Evolutionary conservation across 2,329 filamentous ascomycete genomes (phyloP).

Genomic region (Ophiostoma populinum): DNA sequence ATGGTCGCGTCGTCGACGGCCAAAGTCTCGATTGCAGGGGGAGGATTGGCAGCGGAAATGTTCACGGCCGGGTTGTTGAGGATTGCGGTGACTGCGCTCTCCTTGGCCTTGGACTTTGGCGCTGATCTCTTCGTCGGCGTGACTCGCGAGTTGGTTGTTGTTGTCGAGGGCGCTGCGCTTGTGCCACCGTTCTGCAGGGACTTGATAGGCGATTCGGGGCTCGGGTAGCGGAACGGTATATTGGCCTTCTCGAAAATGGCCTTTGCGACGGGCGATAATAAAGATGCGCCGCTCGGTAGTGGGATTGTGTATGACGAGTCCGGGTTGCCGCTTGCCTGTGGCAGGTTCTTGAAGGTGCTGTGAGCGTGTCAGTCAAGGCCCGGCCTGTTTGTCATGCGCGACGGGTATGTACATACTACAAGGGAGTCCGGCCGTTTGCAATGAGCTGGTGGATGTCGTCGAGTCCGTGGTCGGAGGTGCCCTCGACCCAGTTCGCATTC

Average conservation of each 20-base stretch:
- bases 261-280: constrained; percentile 32
- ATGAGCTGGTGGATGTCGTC: constrained; percentile 61
- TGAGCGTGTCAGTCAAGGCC: not conserved
- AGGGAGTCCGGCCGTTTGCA: constrained; percentile 45
- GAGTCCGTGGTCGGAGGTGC: constrained; percentile 40
- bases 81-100: constrained; percentile 7
- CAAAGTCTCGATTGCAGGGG: too few species aligned
- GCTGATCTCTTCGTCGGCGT: constrained; percentile 15
- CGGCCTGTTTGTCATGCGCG: not conserved
- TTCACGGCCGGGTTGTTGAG: not conserved
- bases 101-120: constrained; percentile 4
- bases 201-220: constrained; percentile 18
- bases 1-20: constrained; percentile 1
- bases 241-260: constrained; percentile 28
- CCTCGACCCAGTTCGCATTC: constrained; percentile 40
- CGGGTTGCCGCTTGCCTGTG: constrained; percentile 16
- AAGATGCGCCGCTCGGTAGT: constrained; percentile 19
- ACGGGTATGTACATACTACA: constrained; percentile 50
- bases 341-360: constrained; percentile 41
- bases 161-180: constrained; percentile 12
- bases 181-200: constrained; percentile 3
- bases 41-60: not conserved
- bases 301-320: constrained; percentile 6
- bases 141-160: constrained; percentile 13
- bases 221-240: constrained; percentile 23